phyloP scores from a whole-genome alignment of 352 stramenopile species.

The Poterioochromonas sp. region DNA sequence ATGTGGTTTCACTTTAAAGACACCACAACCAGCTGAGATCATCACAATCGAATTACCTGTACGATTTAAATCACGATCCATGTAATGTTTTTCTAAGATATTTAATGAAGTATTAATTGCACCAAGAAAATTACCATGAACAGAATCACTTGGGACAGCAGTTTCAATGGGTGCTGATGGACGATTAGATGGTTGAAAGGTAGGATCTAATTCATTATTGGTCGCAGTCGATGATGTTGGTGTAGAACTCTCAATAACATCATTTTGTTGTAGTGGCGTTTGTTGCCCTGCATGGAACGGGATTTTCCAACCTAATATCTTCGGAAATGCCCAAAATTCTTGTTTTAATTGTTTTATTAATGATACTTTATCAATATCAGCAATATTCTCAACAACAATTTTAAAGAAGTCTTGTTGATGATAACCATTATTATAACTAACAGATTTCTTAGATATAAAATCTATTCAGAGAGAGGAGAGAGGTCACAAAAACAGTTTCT shows the following conservation, averaged over 20 bases:
- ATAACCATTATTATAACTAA: neutral
- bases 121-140: slow-evolving; percentile 92
- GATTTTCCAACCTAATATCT: slow-evolving; percentile 57
- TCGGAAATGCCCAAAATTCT: slow-evolving; percentile 83
- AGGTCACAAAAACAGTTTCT: neutral
- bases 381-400: slow-evolving; percentile 75
- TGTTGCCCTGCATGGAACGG: neutral
- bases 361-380: slow-evolving; percentile 73
- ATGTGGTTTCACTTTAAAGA: slow-evolving; percentile 74
- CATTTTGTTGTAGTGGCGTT: neutral
- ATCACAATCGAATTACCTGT: slow-evolving; percentile 92
- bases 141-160: slow-evolving; percentile 73
- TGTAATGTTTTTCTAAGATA: slow-evolving; percentile 94
- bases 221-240: too few species aligned
- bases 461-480: neutral
- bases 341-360: slow-evolving; percentile 78
- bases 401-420: slow-evolving; percentile 60
- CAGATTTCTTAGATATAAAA: neutral
- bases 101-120: slow-evolving; percentile 97
- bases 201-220: neutral
- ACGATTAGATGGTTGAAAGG: neutral
- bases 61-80: slow-evolving; percentile 78
- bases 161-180: slow-evolving; percentile 26
- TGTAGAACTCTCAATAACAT: too few species aligned
- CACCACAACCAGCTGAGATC: slow-evolving; percentile 81